Evolutionary conservation across 2,329 filamentous ascomycete species (phyloP), one percentile per base, ranked within the genome.

Genomic region (Talaromyces sp.): DNA sequence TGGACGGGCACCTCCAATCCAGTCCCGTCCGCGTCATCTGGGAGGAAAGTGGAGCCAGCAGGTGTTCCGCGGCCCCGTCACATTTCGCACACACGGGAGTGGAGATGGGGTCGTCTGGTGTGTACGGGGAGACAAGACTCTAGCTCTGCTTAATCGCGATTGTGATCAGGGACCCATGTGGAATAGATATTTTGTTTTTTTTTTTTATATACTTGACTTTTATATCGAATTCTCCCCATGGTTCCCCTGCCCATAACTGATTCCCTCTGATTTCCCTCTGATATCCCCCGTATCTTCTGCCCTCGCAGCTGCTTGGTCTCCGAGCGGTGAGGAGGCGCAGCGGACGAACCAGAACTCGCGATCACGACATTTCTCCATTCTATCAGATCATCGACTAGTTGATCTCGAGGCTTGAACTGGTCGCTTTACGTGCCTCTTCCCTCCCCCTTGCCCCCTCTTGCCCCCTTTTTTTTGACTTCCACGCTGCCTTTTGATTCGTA

Each of bases 311-410:
- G 17, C 17, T 13, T 32, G 13, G 17, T 11, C 14, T 16, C 17
- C 37, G 51, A 64, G 63, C 61, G 65, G 64, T 65, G 55, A 67
- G 51, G 49, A 17, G 40, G 41, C 40, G 16, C 16, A 43, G 62
- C 62, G 49, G 65, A 60, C 68, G 55, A 67, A 71, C 60, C 63
- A 69, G 52, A 61, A 41, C 16, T 22, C 41, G 62, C 69, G 68
- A 74, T 74, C 69, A 72, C 71, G 71, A 74, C 71, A 74, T 74
- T 72, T 73, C 69, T 67, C 69, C 71, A 72, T 72, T 68, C 58
- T 65, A 74, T 74, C 68, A 71, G 67, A 71, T 71, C 70, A 73
- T 74, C 69, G 52, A 55, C 52, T 55, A 55, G 51, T 48, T 39
- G 51, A 51, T 50, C 52, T 47, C 32, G 30, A 55, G 19, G 36